Base-by-base conservation (phyloP, 1,139 yeast species). In the Kodamaea plutei region DNA sequence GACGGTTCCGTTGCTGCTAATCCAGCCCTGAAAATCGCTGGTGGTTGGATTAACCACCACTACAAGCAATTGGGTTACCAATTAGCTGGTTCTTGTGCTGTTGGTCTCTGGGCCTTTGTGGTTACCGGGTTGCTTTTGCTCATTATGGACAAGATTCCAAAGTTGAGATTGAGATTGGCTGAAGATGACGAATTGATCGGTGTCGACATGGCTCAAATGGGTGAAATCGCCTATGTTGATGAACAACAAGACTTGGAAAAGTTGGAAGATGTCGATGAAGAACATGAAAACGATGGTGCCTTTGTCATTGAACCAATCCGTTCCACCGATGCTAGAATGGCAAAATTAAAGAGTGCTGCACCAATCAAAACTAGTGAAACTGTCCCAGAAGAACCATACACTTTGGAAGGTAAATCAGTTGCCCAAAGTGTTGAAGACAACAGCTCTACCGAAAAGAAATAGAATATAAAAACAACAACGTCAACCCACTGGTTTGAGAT, bases 21-120 rank as follows among this genome's bases (percentile, higher is more conserved):
- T 35, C 58, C 64, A 20, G 23, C 54, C n/a, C 34, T 48, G 8
- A 68, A 55, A n/a, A 84, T 85, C 44, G 67, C 54, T 20, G 95
- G 96, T 50, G 97, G 98, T 36, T 89, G 98, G 97, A 65, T 89
- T 50, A 87, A 85, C 70, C 93, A 85, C 54, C 80, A 88, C 70
- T 89, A 73, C 61, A 73, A 67, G 37, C 97, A 89, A 69, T 79
- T 89, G 41, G 96, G 96, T 38, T 88, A 81, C 69, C 97, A 89
- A 68, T 69, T 89, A 46, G 96, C 97, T 26, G 96, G 87, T 33
- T 72, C 82, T 42, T 65, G 72, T 40, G 71, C 95, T 15, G 76
- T 81, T 38, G 79, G 81, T 40, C 76, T 76, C 16, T 89, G 95
- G 93, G 73, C 95, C 8, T 85, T 85, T 52, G 73, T 63, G 10